phyloP scores from a whole-genome alignment of 2,329 filamentous ascomycete species.

The Bipolaris gigantea region DNA sequence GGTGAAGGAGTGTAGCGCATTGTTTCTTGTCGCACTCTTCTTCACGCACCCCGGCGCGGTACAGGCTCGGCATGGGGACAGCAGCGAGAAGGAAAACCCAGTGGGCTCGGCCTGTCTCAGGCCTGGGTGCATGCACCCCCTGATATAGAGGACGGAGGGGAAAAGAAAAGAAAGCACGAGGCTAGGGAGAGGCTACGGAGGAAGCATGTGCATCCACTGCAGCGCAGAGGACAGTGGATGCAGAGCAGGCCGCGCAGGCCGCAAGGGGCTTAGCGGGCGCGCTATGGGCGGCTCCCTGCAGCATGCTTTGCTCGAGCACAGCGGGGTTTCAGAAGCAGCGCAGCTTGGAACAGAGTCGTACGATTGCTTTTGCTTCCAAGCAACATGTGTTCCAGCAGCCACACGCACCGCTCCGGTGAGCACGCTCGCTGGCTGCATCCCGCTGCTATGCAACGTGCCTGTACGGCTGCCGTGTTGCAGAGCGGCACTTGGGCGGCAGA shows the following conservation, averaged over 20 bases:
- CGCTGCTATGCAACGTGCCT: too few species aligned
- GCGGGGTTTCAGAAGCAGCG: constrained; percentile 12
- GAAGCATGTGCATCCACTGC: neutral
- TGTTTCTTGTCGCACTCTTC: constrained; percentile 4
- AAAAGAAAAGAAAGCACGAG: neutral
- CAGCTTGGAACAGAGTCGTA: constrained; percentile 8
- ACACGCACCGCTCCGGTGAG: neutral
- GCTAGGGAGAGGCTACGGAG: neutral
- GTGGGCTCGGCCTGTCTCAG: too few species aligned
- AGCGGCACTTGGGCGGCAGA: too few species aligned
- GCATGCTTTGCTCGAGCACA: constrained; percentile 9
- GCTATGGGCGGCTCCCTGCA: constrained; percentile 16
- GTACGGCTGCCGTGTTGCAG: too few species aligned
- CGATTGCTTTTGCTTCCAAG: constrained; percentile 6
- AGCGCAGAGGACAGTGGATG: neutral
- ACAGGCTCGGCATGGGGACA: neutral
- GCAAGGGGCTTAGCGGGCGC: constrained; percentile 1
- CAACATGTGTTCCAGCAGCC: neutral
- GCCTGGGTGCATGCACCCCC: neutral
- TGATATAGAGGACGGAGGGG: neutral
- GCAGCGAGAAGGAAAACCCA: neutral
- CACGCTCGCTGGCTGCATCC: neutral
- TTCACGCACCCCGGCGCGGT: neutral
- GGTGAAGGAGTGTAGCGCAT: neutral
- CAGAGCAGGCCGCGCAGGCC: constrained; percentile 3